These are phyloP conservation scores for Furcasterigmium sp. DNA, from an alignment of 2,329 filamentous ascomycete genomes.

Conservation along the genomic window DNA sequence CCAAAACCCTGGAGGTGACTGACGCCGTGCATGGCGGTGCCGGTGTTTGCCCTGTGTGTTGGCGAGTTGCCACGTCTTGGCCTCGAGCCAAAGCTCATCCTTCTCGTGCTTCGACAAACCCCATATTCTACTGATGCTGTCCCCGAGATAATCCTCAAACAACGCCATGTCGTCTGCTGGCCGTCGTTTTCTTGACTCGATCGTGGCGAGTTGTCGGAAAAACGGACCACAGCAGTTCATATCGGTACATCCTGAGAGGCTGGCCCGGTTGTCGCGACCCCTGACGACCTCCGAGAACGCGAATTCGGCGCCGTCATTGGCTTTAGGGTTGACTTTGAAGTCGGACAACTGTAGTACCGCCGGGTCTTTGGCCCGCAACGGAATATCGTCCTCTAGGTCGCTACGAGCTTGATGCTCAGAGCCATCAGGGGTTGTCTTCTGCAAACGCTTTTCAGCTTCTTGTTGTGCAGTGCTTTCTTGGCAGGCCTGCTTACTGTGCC, in stretches of 20 bases:
- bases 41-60: constrained; percentile 74
- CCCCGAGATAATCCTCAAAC: constrained; percentile 52
- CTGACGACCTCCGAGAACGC: constrained; percentile 74
- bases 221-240: constrained; percentile 70
- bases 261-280: constrained; percentile 61
- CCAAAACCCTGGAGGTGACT: constrained; percentile 86
- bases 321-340: constrained; percentile 75
- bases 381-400: constrained; percentile 12
- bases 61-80: constrained; percentile 67
- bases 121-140: constrained; percentile 53
- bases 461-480: too few relatives aligned
- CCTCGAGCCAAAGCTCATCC: constrained; percentile 65
- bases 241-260: constrained; percentile 68
- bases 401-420: constrained; percentile 1
- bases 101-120: constrained; percentile 56
- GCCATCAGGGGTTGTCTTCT: too few relatives aligned
- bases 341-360: constrained; percentile 58
- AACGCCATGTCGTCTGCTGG: constrained; percentile 42
- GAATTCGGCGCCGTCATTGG: constrained; percentile 65
- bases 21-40: constrained; percentile 64
- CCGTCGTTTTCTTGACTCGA: not conserved
- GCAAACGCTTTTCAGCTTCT: too few relatives aligned
- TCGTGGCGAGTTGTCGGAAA: constrained; percentile 60
- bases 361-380: constrained; percentile 53
- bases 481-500: not conserved